phyloP scores from a whole-genome alignment of 2,329 filamentous ascomycete species.

The Trichoderma breve region DNA sequence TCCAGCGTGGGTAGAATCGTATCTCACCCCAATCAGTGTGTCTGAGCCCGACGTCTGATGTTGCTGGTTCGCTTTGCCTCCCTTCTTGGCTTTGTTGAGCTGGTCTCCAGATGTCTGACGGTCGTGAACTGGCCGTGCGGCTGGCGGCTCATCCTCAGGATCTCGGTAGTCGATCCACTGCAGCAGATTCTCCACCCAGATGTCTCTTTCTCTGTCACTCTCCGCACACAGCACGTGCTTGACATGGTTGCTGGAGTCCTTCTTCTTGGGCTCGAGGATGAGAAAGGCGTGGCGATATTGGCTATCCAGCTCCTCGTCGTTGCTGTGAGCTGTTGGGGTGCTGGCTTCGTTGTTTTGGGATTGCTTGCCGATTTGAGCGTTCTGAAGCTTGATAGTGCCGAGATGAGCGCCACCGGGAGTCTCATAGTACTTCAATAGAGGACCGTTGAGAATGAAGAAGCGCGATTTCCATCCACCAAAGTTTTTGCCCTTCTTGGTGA shows the following conservation, averaged over 20 bases:
- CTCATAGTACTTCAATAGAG: conserved; percentile 84
- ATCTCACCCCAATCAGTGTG: conserved; percentile 56
- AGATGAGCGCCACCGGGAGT: conserved; percentile 84
- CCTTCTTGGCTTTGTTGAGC: conserved; percentile 37
- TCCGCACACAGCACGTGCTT: conserved; percentile 95
- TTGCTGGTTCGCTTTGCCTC: conserved; percentile 25
- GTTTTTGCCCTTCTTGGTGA: conserved; percentile 97
- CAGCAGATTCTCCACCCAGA: conserved; percentile 87
- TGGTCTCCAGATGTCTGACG: conserved; percentile 37
- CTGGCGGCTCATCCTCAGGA: conserved; percentile 47
- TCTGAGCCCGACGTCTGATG: conserved; percentile 44
- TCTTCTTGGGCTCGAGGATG: conserved; percentile 92
- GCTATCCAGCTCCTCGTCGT: conserved; percentile 77
- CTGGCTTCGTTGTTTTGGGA: conserved; percentile 51
- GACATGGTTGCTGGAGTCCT: conserved; percentile 82
- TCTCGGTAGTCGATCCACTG: conserved; percentile 81
- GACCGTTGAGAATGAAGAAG: conserved; percentile 60
- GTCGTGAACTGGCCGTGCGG: conserved; percentile 38
- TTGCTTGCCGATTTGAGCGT: conserved; percentile 93
- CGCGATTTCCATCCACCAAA: conserved; percentile 97
- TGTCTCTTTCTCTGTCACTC: conserved; percentile 86
- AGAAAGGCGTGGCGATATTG: conserved; percentile 97
- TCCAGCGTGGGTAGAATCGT: conserved; percentile 54
- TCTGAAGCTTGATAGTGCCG: conserved; percentile 87
- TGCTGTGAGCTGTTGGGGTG: conserved; percentile 55